Evolutionary conservation across 139 green algal species (phyloP).

Genomic region (Chlamydomonas incerta): DNA sequence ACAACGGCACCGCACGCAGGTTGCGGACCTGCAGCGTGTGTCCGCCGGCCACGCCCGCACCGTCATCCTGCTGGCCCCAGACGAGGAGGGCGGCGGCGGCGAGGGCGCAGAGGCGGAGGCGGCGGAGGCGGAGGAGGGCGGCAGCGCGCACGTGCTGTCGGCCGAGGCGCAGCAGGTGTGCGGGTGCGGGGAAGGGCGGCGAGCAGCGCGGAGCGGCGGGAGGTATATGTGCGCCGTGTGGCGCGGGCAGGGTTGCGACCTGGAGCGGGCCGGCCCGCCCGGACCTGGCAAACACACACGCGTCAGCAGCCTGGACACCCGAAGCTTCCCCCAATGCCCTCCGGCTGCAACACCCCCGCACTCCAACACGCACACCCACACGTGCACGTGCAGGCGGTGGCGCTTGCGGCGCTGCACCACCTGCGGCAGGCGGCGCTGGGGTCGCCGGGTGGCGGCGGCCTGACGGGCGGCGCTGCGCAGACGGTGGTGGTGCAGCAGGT

Average conservation of each 20-base stretch:
- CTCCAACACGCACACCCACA: neutral
- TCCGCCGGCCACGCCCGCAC: constrained; percentile 47
- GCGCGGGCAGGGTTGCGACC: no score
- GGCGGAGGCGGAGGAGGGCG: neutral
- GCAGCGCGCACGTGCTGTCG: neutral
- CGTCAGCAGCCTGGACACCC: no score
- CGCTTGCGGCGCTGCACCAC: constrained; percentile 42
- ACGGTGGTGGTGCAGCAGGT: constrained; percentile 50
- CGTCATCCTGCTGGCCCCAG: constrained; percentile 58
- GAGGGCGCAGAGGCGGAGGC: neutral
- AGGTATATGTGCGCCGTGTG: no score
- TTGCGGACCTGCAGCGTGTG: constrained; percentile 48
- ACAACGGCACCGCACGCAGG: constrained; percentile 39
- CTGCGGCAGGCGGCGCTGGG: constrained; percentile 1
- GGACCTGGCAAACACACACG: no score
- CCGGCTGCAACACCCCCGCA: neutral
- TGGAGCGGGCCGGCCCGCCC: no score
- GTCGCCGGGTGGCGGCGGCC: neutral
- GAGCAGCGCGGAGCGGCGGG: no score
- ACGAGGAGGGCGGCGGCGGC: constrained; percentile 1
- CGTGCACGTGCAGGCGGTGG: constrained; percentile 26
- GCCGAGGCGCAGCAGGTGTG: constrained; percentile 15
- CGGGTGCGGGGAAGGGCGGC: no score
- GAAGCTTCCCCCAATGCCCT: neutral
- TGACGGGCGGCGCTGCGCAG: neutral